Percentiles rank a stretch among this genome's conserved stretches.
Evolutionary conservation across 2,329 filamentous ascomycete species (phyloP).

Genomic region (Aspergillus terreus): DNA sequence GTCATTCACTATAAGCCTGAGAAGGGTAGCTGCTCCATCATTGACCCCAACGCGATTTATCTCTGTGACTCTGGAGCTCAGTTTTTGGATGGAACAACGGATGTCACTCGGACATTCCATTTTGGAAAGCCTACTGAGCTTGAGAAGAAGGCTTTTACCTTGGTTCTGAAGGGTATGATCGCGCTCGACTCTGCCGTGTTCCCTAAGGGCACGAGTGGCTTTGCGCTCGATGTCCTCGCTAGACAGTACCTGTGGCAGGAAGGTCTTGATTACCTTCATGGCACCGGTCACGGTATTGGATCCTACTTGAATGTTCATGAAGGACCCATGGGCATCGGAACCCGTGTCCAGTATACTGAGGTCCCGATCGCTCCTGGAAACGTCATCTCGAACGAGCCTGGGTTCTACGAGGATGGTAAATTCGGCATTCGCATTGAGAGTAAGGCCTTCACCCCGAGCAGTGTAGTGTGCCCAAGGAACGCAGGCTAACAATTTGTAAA

Average conservation of each 20-base stretch:
- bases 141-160: constrained; percentile 85
- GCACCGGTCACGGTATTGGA: constrained; percentile 92
- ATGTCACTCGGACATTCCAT: constrained; percentile 89
- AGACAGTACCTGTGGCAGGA: constrained; percentile 90
- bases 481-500: neutral
- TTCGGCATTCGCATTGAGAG: constrained; percentile 96
- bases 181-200: constrained; percentile 82
- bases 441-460: constrained; percentile 23
- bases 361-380: constrained; percentile 88
- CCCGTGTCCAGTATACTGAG: constrained; percentile 84
- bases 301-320: constrained; percentile 97
- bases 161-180: constrained; percentile 93
- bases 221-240: constrained; percentile 81
- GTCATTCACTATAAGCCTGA: constrained; percentile 96
- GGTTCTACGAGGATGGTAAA: constrained; percentile 92
- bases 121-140: constrained; percentile 80
- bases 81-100: constrained; percentile 91
- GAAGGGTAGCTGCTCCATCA: constrained; percentile 71
- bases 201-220: constrained; percentile 92
- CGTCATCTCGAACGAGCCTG: constrained; percentile 92
- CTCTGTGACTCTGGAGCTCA: constrained; percentile 98
- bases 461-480: neutral
- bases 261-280: constrained; percentile 91
- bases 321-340: constrained; percentile 93
- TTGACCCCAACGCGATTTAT: constrained; percentile 84